Evolutionary conservation across 1,139 yeast genomes (phyloP), one percentile per base, ranked within the genome.

Genomic region (Yamadazyma siamensis): DNA sequence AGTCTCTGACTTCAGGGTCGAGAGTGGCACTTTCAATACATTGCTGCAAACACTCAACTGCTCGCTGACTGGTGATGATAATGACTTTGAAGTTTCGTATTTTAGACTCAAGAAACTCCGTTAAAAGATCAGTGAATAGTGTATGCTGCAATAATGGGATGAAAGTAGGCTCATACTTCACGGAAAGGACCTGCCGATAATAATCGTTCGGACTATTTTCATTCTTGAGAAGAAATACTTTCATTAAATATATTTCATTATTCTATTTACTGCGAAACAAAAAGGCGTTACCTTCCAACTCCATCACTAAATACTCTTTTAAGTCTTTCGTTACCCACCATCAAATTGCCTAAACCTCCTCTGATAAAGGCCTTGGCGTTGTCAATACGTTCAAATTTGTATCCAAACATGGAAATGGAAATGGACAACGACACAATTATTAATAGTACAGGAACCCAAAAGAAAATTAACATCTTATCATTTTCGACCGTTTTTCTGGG

Each of bases 61-160:
- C 95, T 43, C 97, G 59, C 52, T 89, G 96, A 3, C 95, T 83
- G 0, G 97, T 88, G n/a, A 91, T 77, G 8, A 91, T 81, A 10
- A 44, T 27, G 2, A 43, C 28, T 7, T 40, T 31, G 28, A 35
- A 39, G 2, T 34, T 23, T 11, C 26, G 25, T 4, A 40, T 25
- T 12, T 34, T 28, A n/a, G 8, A n/a, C 4, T 26, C 23, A 3
- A 44, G 29, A 28, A 35, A 42, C 1, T 34, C 25, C 3, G 26
- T 20, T 14, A 41, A 33, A 15, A 32, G 32, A 3, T 36, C 40
- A 4, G 28, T 15, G 20, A 31, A 35, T 10, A 44, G 28, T 2
- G 37, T 40, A 26, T 44, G 48, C 5, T 32, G 38, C 3, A 44
- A 30, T 10, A 44, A 29, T 11, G 48, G 48, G n/a, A 44, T 24